Evolutionary conservation across 202 grass and related monocot genomes (phyloP).

Genomic region (Cymbopogon flexuosus): DNA sequence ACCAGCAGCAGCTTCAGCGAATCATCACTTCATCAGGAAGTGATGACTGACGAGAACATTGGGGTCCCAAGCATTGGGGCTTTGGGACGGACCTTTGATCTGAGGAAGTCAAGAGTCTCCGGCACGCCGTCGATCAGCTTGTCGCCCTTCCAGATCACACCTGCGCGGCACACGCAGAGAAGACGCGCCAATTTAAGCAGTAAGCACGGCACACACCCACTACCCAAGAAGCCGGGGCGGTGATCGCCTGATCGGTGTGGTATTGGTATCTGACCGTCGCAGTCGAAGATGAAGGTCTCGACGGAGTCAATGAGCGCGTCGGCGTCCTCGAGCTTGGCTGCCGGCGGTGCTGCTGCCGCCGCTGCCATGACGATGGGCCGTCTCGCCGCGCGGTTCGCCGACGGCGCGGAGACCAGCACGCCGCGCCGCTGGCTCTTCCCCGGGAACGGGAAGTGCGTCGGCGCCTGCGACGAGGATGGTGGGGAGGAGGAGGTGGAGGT

Average conservation of each 20-base stretch:
- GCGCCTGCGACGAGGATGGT: conserved; percentile 29
- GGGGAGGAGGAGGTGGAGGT: conserved; percentile 38
- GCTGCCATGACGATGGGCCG: conserved; percentile 42
- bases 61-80: background rate
- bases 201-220: background rate
- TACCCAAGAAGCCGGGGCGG: background rate
- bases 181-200: background rate
- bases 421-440: background rate
- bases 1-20: background rate
- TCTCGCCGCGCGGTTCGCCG: background rate
- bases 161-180: conserved; percentile 18
- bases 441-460: conserved; percentile 20
- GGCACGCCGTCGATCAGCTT: conserved; percentile 89
- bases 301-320: conserved; percentile 89
- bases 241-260: too few species aligned
- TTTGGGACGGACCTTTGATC: conserved; percentile 54
- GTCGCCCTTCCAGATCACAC: conserved; percentile 94
- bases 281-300: conserved; percentile 95
- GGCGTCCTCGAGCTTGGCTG: conserved; percentile 61
- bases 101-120: conserved; percentile 80
- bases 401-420: background rate
- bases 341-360: conserved; percentile 15
- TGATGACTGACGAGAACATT: background rate
- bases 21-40: background rate
- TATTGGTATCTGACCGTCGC: conserved; percentile 51